Evolutionary conservation across 768 basidiomycete genomes (phyloP), one percentile per base, ranked within the genome.

Genomic region (Auricularia heimuer): DNA sequence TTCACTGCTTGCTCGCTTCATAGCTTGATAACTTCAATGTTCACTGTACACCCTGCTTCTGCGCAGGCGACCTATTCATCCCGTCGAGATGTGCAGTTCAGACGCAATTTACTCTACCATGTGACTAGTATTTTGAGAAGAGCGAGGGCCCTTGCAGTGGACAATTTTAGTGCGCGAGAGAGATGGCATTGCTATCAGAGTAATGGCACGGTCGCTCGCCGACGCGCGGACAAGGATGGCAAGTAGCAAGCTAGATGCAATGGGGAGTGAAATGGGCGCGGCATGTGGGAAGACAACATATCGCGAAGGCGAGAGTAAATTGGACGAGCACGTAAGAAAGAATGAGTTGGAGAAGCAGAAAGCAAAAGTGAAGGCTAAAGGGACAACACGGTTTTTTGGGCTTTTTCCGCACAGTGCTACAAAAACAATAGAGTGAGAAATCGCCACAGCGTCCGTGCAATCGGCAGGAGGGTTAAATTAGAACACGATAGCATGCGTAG

Each of bases 391-490:
- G 56, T 60, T 60, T 60, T n/a, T n/a, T n/a, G 18, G n/a, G 56
- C 24, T 18, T 60, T 60, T 60, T 60, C 29, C 56, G 29, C 56
- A 33, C 16, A 54, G 33, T 60, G 24, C 56, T 60, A 60, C 56
- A 60, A 34, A 24, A 7, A 7, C 24, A 21, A 35, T 33, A 35
- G 56, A 33, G 29, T 33, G 56, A 60, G 56, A 60, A 60, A 35
- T n/a, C 56, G 56, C 56, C 56, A 60, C 56, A 60, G 56, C 24
- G 56, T 60, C 56, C 56, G 56, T 60, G 56, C 47, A 42, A 42
- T 42, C 39, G 54, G 54, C 7, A 12, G 54, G 29, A 18, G 10
- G 21, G 56, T 60, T 60, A 60, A 60, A 60, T 60, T 33, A 60
- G 29, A 35, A 60, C 56, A 33, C 47, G 47, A 51, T 51, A 51